phyloP scores from a whole-genome alignment of 352 stramenopile species.

The Globisporangium solare region DNA sequence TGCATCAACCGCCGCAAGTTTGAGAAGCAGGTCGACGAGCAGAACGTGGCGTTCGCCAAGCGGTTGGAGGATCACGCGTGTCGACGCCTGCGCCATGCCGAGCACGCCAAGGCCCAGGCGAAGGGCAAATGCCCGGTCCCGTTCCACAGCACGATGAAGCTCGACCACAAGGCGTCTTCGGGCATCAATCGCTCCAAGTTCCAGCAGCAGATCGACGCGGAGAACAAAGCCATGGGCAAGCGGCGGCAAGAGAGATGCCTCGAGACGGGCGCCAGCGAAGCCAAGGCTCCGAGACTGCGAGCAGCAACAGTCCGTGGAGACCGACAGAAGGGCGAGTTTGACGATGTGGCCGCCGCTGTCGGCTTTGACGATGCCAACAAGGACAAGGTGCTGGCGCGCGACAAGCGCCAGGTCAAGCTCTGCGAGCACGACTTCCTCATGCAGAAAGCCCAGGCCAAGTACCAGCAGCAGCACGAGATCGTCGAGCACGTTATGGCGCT shows the following conservation, averaged over 20 bases:
- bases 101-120: slow-evolving; percentile 26
- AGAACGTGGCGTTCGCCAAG: slow-evolving; percentile 60
- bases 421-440: slow-evolving; percentile 57
- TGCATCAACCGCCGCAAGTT: slow-evolving; percentile 49
- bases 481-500: slow-evolving; percentile 50
- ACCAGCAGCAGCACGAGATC: slow-evolving; percentile 46
- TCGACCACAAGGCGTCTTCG: slow-evolving; percentile 52
- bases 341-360: slow-evolving; percentile 3
- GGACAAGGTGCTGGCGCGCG: slow-evolving; percentile 39
- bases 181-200: slow-evolving; percentile 61
- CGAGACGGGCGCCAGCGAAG: neutral
- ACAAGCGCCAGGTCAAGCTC: slow-evolving; percentile 33
- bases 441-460: slow-evolving; percentile 56
- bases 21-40: slow-evolving; percentile 45
- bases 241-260: slow-evolving; percentile 34
- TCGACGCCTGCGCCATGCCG: slow-evolving; percentile 20
- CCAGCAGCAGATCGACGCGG: slow-evolving; percentile 33
- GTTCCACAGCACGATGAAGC: slow-evolving; percentile 36
- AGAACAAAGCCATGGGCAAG: slow-evolving; percentile 57
- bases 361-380: slow-evolving; percentile 27
- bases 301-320: slow-evolving; percentile 3
- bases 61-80: slow-evolving; percentile 33
- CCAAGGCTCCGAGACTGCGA: neutral
- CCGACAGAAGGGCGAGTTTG: slow-evolving; percentile 18
- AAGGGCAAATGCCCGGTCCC: slow-evolving; percentile 35